Evolutionary conservation across 345 rosid species (phyloP).

Genomic region (Hibiscus mutabilis): DNA sequence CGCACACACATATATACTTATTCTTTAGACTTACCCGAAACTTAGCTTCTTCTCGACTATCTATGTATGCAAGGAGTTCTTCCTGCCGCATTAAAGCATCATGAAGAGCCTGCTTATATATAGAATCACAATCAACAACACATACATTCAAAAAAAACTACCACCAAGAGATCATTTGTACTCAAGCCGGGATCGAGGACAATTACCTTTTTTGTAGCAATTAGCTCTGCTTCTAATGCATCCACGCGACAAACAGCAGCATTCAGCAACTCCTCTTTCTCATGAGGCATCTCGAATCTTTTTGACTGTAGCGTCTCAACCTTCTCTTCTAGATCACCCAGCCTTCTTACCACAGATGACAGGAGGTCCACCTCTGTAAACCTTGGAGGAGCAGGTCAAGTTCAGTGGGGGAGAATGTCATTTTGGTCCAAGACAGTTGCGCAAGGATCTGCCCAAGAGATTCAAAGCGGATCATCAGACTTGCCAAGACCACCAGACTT

Average conservation of each 20-base stretch:
- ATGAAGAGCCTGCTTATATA: conserved; percentile 55
- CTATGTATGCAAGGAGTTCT: conserved; percentile 86
- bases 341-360: conserved; percentile 47
- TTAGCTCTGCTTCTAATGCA: conserved; percentile 84
- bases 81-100: conserved; percentile 95
- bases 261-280: conserved; percentile 81
- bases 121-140: background rate
- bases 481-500: too few species aligned
- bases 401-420: too few species aligned
- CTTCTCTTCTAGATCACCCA: conserved; percentile 24
- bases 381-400: conserved; percentile 31
- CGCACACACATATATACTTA: background rate
- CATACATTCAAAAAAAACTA: background rate
- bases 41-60: conserved; percentile 68
- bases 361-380: conserved; percentile 34
- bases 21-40: background rate
- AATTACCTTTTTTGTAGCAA: conserved; percentile 68
- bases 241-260: conserved; percentile 86
- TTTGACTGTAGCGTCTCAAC: conserved; percentile 54
- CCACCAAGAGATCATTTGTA: background rate
- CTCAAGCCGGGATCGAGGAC: background rate
- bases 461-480: too few species aligned
- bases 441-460: too few species aligned
- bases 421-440: too few species aligned
- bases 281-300: conserved; percentile 65